phyloP scores from a whole-genome alignment of 257 asterid genomes.

The Apocynum venetum region DNA sequence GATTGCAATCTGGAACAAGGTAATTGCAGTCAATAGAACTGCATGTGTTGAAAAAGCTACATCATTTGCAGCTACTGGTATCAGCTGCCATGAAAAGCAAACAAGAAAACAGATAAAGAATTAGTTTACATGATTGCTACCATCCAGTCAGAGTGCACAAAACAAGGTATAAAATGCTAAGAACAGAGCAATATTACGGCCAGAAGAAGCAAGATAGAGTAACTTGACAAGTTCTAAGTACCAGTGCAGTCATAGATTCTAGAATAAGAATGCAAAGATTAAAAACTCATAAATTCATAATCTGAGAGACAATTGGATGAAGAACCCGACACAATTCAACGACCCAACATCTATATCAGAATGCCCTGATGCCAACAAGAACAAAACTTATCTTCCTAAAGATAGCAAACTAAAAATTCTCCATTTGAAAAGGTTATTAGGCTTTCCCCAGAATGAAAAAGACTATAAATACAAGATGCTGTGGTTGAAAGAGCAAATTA shows the following conservation, averaged over 20 bases:
- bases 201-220: background rate
- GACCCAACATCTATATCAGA: background rate
- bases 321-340: background rate
- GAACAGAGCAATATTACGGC: background rate
- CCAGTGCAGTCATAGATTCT: background rate
- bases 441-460: background rate
- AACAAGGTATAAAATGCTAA: background rate
- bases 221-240: background rate
- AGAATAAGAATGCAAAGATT: background rate
- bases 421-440: background rate
- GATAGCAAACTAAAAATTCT: background rate
- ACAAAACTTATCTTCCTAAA: background rate
- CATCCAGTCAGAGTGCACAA: background rate
- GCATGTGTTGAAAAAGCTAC: slow-evolving; percentile 93
- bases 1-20: slow-evolving; percentile 69
- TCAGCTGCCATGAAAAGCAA: slow-evolving; percentile 53
- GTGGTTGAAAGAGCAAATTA: background rate
- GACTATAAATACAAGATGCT: background rate
- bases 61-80: slow-evolving; percentile 95
- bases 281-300: background rate
- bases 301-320: background rate
- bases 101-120: background rate
- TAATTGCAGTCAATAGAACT: slow-evolving; percentile 66
- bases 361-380: background rate
- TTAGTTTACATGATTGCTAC: background rate